These are phyloP conservation scores for Tulasnella sp. DNA, from an alignment of 768 basidiomycete species.

Conservation along the genomic window DNA sequence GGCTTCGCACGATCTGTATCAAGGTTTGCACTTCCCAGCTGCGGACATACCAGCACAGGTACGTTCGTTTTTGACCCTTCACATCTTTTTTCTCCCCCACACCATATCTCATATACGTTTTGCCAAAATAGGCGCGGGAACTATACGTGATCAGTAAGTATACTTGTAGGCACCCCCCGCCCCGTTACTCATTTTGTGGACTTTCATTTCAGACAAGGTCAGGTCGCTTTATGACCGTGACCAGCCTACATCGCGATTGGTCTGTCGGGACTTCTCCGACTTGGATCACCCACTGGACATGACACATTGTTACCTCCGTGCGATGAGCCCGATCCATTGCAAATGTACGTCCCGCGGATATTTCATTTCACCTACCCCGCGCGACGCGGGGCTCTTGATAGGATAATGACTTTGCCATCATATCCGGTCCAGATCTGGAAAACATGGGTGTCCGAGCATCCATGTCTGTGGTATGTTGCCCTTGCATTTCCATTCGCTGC, in stretches of 20 bases:
- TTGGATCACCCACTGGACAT: slow-evolving; percentile 64
- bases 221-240: slow-evolving; percentile 64
- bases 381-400: neutral
- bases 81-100: neutral
- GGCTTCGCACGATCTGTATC: slow-evolving; percentile 60
- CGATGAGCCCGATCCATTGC: slow-evolving; percentile 79
- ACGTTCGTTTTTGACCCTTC: slow-evolving; percentile 18
- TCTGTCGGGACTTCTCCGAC: slow-evolving; percentile 51
- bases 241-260: slow-evolving; percentile 61
- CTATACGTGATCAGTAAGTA: slow-evolving; percentile 55
- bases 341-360: slow-evolving; percentile 41
- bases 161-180: neutral
- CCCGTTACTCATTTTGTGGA: neutral
- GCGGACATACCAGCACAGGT: slow-evolving; percentile 60
- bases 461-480: slow-evolving; percentile 62
- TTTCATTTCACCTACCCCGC: neutral
- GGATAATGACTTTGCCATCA: too few species aligned
- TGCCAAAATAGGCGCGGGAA: slow-evolving; percentile 41
- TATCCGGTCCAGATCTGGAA: slow-evolving; percentile 50
- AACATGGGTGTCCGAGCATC: slow-evolving; percentile 79
- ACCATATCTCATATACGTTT: neutral
- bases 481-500: neutral
- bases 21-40: slow-evolving; percentile 62
- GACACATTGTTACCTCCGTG: slow-evolving; percentile 76
- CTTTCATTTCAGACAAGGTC: slow-evolving; percentile 47